phyloP scores from a whole-genome alignment of 257 asterid species.

The Striga asiatica region DNA sequence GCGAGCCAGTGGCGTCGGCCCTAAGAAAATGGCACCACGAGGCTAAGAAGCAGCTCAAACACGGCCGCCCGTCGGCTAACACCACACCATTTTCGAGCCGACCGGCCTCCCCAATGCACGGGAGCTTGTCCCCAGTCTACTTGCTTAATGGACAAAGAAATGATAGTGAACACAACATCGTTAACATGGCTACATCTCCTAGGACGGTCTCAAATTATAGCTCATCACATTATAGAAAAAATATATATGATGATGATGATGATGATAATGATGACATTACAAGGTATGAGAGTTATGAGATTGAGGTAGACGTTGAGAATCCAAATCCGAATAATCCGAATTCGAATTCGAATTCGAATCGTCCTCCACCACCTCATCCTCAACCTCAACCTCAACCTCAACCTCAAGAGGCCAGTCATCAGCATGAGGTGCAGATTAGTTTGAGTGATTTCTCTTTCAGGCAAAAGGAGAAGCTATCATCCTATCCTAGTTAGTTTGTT shows the following conservation, averaged over 20 bases:
- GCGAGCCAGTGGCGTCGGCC: constrained; percentile 60
- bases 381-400: too few relatives aligned
- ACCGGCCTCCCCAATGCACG: constrained; percentile 52
- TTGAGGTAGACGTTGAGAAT: constrained; percentile 26
- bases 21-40: constrained; percentile 64
- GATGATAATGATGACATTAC: constrained; percentile 8
- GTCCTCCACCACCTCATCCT: too few relatives aligned
- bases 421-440: constrained; percentile 8
- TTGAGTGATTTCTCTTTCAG: constrained; percentile 28
- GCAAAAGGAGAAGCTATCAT: constrained; percentile 10
- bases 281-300: constrained; percentile 6
- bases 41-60: constrained; percentile 55
- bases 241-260: too few relatives aligned
- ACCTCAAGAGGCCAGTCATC: background rate
- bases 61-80: constrained; percentile 33
- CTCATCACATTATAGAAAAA: background rate
- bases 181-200: constrained; percentile 26
- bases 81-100: constrained; percentile 52
- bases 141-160: constrained; percentile 32
- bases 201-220: constrained; percentile 12
- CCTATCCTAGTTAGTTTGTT: background rate
- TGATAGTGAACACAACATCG: constrained; percentile 11
- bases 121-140: constrained; percentile 51
- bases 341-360: too few relatives aligned
- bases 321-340: too few relatives aligned